These are phyloP conservation scores for Zasmidium cellare DNA, from an alignment of 2,329 filamentous ascomycete genomes.

Conservation along the genomic window DNA sequence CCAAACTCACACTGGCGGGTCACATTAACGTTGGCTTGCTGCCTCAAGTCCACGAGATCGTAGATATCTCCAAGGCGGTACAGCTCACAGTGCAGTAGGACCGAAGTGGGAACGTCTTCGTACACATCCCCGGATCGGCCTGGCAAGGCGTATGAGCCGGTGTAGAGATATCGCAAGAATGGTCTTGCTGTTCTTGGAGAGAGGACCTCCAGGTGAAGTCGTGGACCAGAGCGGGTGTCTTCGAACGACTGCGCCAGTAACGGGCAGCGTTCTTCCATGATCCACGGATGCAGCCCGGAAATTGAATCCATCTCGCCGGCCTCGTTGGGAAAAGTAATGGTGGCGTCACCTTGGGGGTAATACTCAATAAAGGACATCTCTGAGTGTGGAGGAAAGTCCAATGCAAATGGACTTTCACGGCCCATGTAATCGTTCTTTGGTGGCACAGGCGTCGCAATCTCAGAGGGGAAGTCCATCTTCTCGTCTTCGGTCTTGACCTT, in stretches of 20 bases:
- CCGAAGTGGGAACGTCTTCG: conserved; percentile 32
- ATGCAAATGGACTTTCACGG: conserved; percentile 5
- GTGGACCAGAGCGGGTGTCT: conserved; percentile 30
- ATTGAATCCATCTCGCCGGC: conserved; percentile 36
- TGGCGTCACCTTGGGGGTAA: conserved; percentile 28
- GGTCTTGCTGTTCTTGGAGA: conserved; percentile 35
- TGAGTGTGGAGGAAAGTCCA: not conserved
- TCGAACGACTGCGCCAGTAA: conserved; percentile 45
- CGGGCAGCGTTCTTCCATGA: conserved; percentile 38
- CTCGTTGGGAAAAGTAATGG: conserved; percentile 33
- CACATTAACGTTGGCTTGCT: conserved; percentile 41
- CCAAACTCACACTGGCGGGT: conserved; percentile 40
- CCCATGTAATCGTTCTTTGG: conserved; percentile 4
- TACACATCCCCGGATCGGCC: conserved; percentile 23
- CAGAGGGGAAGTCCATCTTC: not conserved
- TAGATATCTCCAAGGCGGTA: conserved; percentile 44
- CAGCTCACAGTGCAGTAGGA: conserved; percentile 43
- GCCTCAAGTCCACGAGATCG: conserved; percentile 41
- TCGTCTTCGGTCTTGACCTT: not conserved
- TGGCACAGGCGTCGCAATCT: not conserved
- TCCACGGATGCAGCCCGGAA: conserved; percentile 32
- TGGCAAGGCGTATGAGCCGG: conserved; percentile 37
- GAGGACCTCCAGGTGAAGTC: conserved; percentile 41
- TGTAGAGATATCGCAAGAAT: conserved; percentile 46
- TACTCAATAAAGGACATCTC: conserved; percentile 23